phyloP scores from a whole-genome alignment of 176 grass and related monocot genomes.

The Pontederia crassipes region DNA sequence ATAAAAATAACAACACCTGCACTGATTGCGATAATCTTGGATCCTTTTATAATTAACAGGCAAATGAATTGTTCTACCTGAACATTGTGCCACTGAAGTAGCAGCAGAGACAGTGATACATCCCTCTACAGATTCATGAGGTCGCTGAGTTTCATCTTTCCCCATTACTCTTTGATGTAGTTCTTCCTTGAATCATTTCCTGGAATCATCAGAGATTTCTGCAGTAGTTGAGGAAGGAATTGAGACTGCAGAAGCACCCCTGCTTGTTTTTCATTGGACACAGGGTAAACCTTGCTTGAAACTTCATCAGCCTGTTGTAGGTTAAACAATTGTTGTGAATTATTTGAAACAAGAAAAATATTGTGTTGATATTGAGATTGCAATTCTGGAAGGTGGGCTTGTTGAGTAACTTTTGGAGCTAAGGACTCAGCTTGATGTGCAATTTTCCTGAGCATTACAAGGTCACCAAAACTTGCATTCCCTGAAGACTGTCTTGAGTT shows the following conservation, averaged over 20 bases:
- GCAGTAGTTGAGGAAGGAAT: slow-evolving; percentile 33
- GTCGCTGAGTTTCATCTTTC: slow-evolving; percentile 34
- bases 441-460: slow-evolving; percentile 4
- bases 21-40: slow-evolving; percentile 50
- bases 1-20: slow-evolving; percentile 60
- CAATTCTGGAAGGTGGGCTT: not conserved
- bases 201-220: slow-evolving; percentile 6
- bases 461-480: slow-evolving; percentile 6
- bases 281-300: not conserved
- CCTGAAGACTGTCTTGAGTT: not conserved
- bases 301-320: not conserved
- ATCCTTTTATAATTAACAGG: slow-evolving; percentile 37
- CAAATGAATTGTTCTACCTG: slow-evolving; percentile 7
- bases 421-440: not conserved
- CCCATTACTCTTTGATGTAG: slow-evolving; percentile 45
- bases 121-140: slow-evolving; percentile 34
- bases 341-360: not conserved
- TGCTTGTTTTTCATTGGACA: not conserved
- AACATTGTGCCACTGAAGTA: slow-evolving; percentile 10
- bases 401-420: not conserved
- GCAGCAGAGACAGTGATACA: slow-evolving; percentile 26
- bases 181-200: slow-evolving; percentile 42
- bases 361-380: slow-evolving; percentile 5
- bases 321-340: not conserved
- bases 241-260: slow-evolving; percentile 31